A percentile compares a stretch with the other conserved stretches of the same genome.
phyloP scores from a whole-genome alignment of 1,284 basidiomycete genomes.

The Gymnopus androsaceus region DNA sequence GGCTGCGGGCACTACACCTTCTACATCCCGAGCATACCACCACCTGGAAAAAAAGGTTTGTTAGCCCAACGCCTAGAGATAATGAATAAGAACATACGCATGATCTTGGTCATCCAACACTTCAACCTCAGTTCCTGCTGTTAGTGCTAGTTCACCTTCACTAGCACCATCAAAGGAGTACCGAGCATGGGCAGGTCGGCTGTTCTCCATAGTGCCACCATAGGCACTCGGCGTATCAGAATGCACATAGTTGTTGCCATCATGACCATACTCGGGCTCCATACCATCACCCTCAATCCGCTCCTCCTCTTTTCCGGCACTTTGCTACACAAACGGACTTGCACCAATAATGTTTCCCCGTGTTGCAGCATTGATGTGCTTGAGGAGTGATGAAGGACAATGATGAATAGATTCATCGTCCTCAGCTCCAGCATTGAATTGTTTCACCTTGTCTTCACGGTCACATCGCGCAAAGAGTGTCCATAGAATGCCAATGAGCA shows the following conservation, averaged over 20 bases:
- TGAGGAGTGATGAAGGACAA: constrained; percentile 77
- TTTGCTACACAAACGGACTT: constrained; percentile 50
- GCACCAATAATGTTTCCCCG: constrained; percentile 73
- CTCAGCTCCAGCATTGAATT: constrained; percentile 68
- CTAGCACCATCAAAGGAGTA: constrained; percentile 79
- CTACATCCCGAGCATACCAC: constrained; percentile 89
- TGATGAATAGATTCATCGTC: constrained; percentile 74
- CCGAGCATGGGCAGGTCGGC: constrained; percentile 72
- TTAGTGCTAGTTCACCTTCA: constrained; percentile 73
- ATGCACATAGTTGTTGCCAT: constrained; percentile 72
- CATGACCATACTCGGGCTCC: constrained; percentile 39
- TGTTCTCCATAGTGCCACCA: constrained; percentile 60
- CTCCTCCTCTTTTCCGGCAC: constrained; percentile 57
- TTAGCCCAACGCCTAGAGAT: constrained; percentile 7
- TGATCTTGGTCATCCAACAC: constrained; percentile 78
- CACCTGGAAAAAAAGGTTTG: constrained; percentile 57
- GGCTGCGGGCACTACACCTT: constrained; percentile 87
- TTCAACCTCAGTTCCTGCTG: constrained; percentile 72
- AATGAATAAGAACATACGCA: constrained; percentile 55
- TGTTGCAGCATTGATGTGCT: constrained; percentile 87
- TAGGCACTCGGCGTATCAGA: constrained; percentile 80
- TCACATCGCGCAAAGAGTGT: constrained; percentile 82
- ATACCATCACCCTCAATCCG: constrained; percentile 28
- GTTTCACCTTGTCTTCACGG: constrained; percentile 65
- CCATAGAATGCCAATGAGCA: constrained; percentile 87